Evolutionary conservation across 306 rosid species (phyloP), one percentile per base, ranked within the genome.

Genomic region (Pyrus communis): DNA sequence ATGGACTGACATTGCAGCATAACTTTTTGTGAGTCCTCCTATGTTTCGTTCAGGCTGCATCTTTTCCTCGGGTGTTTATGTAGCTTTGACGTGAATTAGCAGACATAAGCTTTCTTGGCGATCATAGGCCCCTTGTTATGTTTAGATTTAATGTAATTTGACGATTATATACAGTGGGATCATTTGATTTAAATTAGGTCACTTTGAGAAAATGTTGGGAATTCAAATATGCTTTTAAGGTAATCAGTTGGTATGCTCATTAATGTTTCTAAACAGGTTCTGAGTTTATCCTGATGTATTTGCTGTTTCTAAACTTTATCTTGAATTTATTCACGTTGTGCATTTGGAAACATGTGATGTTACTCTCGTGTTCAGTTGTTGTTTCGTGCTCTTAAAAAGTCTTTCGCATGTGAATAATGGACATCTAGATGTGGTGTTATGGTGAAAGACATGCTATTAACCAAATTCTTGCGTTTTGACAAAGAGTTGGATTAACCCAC

Each of bases 1-100:
- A 96, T 91, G 99, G 99, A 96, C 79, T 96, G 85, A 85, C 57
- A 63, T 75, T 51, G 49, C 70, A 73, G 51, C 52, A 21, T 45
- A 58, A 18, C 30, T 64, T 42, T 19, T 21, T 66, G 28, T 54
- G 30, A 52, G 9, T n/a, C 75, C 38, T 68, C 42, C 42, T 6
- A 14, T n/a, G 11, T 71, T 54, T 61, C 43, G n/a, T 28, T 12
- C 18, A 7, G 57, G 80, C 54, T 19, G 17, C 65, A 73, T 6
- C 10, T 68, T 43, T 59, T 19, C 54, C 61, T 66, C 31, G 0
- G 17, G 21, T 4, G 35, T 60, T 68, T 59, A 61, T 46, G 68
- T 73, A 70, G 46, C 74, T 62, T 55, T 15, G n/a, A 58, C 66
- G 49, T 43, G 27, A 68, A n/a, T 67, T 43, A 21, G 35, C 19